Conservation (phyloP, 306 rosid species). For the Adenanthera pavonina region DNA sequence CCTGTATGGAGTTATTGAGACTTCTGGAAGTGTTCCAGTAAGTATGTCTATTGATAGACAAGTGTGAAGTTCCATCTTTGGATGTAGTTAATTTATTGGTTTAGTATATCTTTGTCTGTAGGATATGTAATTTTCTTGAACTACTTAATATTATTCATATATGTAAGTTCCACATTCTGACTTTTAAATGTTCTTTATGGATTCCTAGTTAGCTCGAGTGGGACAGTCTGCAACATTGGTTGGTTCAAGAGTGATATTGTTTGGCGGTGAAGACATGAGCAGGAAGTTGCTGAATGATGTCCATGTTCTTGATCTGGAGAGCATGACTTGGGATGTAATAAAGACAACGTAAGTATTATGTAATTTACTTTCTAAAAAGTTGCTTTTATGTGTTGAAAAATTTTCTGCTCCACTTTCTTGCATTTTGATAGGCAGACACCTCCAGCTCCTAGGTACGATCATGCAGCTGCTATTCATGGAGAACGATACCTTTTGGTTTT, state of each 20-base stretch:
- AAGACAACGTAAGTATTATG: constrained; percentile 73
- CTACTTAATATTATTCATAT: constrained; percentile 29
- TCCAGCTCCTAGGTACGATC: constrained; percentile 95
- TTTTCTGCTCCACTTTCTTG: constrained; percentile 50
- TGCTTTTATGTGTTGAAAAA: constrained; percentile 35
- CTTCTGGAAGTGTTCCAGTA: constrained; percentile 94
- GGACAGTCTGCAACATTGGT: constrained; percentile 88
- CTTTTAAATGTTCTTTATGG: constrained; percentile 35
- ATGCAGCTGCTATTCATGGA: constrained; percentile 76
- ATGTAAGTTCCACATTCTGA: constrained; percentile 31
- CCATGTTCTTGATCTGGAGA: constrained; percentile 80
- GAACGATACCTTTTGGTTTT: constrained; percentile 83
- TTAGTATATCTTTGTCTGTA: constrained; percentile 16
- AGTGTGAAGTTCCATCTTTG: constrained; percentile 33
- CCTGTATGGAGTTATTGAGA: constrained; percentile 66
- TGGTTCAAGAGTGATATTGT: constrained; percentile 86
- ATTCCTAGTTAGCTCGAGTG: constrained; percentile 73
- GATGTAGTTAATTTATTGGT: constrained; percentile 31
- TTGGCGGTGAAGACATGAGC: constrained; percentile 93
- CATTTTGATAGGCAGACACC: constrained; percentile 86
- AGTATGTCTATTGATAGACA: constrained; percentile 36
- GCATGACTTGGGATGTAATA: constrained; percentile 78
- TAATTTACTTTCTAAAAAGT: constrained; percentile 36
- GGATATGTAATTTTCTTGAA: constrained; percentile 16
- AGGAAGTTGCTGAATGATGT: constrained; percentile 85